A percentile compares a stretch with the other conserved stretches of the same genome.
phyloP scores from a whole-genome alignment of 2,329 filamentous ascomycete genomes.

The Colletotrichum melonis region DNA sequence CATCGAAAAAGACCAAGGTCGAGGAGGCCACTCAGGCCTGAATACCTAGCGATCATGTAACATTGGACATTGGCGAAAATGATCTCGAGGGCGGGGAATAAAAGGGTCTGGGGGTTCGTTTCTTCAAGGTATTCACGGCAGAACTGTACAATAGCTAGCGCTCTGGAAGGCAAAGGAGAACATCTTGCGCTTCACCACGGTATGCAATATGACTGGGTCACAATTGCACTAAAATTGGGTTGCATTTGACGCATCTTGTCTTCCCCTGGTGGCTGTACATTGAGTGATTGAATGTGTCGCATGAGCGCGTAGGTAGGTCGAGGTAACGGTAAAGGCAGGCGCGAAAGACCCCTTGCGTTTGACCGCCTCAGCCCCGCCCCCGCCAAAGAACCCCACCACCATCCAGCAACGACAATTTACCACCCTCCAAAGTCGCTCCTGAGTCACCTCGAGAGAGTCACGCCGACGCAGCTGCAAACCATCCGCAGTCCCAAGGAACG shows the following conservation, averaged over 20 bases:
- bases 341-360: constrained; percentile 22
- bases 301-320: neutral
- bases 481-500: constrained; percentile 14
- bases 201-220: constrained; percentile 4
- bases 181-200: constrained; percentile 1
- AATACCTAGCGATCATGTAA: neutral
- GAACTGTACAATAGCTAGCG: constrained; percentile 27
- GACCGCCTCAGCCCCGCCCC: constrained; percentile 36
- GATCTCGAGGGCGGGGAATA: neutral
- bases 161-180: constrained; percentile 4
- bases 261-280: neutral
- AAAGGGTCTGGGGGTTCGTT: constrained; percentile 16
- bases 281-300: constrained; percentile 1
- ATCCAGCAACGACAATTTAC: constrained; percentile 34
- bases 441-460: constrained; percentile 29
- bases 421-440: constrained; percentile 23
- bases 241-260: neutral
- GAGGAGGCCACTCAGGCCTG: constrained; percentile 41
- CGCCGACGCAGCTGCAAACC: constrained; percentile 8
- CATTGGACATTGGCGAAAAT: constrained; percentile 11
- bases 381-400: constrained; percentile 35
- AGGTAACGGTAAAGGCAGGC: constrained; percentile 3
- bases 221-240: constrained; percentile 8
- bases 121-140: constrained; percentile 16
- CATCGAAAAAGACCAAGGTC: constrained; percentile 48